Base-by-base conservation (phyloP, 192 early-diverging fungal genomes). In the Backusella australiensis region DNA sequence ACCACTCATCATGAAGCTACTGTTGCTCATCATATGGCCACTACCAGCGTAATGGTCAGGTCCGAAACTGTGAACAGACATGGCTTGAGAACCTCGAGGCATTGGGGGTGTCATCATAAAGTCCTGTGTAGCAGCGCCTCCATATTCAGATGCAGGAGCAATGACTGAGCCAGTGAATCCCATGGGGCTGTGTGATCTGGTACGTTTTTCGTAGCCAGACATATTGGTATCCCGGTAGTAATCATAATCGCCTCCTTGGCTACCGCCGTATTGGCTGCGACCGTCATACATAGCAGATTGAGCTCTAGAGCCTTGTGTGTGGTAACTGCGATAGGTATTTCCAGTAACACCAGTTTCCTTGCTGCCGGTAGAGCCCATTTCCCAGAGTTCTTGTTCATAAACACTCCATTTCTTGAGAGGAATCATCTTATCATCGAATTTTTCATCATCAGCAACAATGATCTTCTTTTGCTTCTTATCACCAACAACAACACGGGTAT, bases 401-500 rank as follows among this genome's bases (percentile, higher is more conserved):
- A 93, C 93, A 56, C 91, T 88, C 95, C 95, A 98, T 77, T 91
- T 91, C 81, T 93, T 93, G 74, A 94, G 84, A 8, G 94, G 94
- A 72, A 98, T 95, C 78, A 88, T 88, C 77, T 89, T 89, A 12
- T 95, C 95, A 81, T 98, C 92, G 77, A 96, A 97, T 75, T 92
- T 86, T 71, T 94, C 93, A 21, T 93, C 91, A 49, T 93, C 92
- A 21, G 86, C 86, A 26, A 87, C 81, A 78, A 88, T 89, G 34
- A 89, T 86, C 72, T 92, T 90, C 71, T 85, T 88, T 70, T 86
- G 87, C 21, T 85, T 88, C 36, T 89, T 89, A 39, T 93, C 90
- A 46, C 93, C 93, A 2, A 93, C 87, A 0, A 94, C 92, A 23
- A 92, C 88, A 81, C 93, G 92, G 32, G 97, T 99, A 81, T 98